Base-by-base conservation (phyloP, 176 grass and related monocot genomes). In the Avena sativa region DNA sequence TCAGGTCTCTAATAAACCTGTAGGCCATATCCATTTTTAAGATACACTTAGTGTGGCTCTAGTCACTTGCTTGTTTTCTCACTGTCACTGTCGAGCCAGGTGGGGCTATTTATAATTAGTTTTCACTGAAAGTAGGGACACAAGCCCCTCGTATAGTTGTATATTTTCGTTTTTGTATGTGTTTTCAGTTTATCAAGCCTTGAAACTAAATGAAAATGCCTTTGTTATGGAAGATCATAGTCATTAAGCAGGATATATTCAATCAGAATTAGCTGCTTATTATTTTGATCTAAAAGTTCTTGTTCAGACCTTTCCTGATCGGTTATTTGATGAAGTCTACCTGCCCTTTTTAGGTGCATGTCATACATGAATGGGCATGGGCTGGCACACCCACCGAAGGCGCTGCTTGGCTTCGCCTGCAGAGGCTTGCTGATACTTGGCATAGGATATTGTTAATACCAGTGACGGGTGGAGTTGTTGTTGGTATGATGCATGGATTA, bases 311-410 rank as follows among this genome's bases (percentile, higher is more conserved):
- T 81, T 76, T 51, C 5, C 7, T 0, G 49, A 53, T 62, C 11
- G 66, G 7, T 25, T 85, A 20, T 58, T 74, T 88, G 28, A 85
- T 51, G 40, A 88, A 61, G 9, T 7, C 12, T 56, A 2, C 13
- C 36, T 86, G 1, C 52, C 56, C 26, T 86, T 88, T 86, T 71
- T 87, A 96, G 97, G 97, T 98, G 69, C 58, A 90, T 81, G 85
- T 98, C 71, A 98, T 98, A 86, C 97, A 98, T 91, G 94, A 96
- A 94, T 96, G 93, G 97, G 97, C 94, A 86, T 98, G 97, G 97
- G 97, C 97, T 60, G 97, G 97, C 76, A 98, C 94, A 8, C 97
- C 97, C 65, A 94, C 91, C 0, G 97, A 98, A 80, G 94, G 97
- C 14, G 97, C 97, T 81, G 88, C 97, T 32, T 98, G 97, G 97